Evolutionary conservation across 257 asterid genomes (phyloP).

Genomic region (Petrea volubilis): DNA sequence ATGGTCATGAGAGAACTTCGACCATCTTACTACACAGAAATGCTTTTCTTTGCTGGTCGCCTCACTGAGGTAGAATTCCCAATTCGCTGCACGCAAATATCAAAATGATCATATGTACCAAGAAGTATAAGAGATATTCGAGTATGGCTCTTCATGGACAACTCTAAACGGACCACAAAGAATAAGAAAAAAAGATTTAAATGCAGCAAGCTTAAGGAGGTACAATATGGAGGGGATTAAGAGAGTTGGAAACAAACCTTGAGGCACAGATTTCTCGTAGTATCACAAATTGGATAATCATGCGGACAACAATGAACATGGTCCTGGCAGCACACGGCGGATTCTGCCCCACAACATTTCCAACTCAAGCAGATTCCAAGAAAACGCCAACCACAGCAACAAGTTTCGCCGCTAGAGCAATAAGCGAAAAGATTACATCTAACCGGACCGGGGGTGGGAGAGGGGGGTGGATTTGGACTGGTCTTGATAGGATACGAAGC

Average conservation of each 20-base stretch:
- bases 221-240: neutral
- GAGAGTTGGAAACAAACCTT: conserved; percentile 45
- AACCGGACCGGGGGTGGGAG: conserved; percentile 71
- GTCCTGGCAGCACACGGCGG: conserved; percentile 84
- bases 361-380: conserved; percentile 78
- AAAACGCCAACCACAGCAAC: conserved; percentile 67
- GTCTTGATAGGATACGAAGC: conserved; percentile 93
- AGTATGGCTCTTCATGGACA: neutral
- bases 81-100: conserved; percentile 44
- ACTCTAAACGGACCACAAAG: too few relatives aligned
- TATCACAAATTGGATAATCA: conserved; percentile 80
- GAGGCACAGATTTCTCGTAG: conserved; percentile 54
- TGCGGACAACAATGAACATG: conserved; percentile 68
- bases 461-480: conserved; percentile 83
- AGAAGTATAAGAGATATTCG: neutral
- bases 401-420: conserved; percentile 76
- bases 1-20: conserved; percentile 14
- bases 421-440: conserved; percentile 63
- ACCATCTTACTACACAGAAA: conserved; percentile 30
- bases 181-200: too few relatives aligned
- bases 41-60: conserved; percentile 36
- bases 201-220: too few relatives aligned
- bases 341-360: conserved; percentile 74
- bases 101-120: neutral
- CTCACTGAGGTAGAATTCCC: conserved; percentile 57